A percentile compares a stretch with the other conserved stretches of the same genome.
phyloP scores from a whole-genome alignment of 331 rosid genomes.

The Quercus tomentella region DNA sequence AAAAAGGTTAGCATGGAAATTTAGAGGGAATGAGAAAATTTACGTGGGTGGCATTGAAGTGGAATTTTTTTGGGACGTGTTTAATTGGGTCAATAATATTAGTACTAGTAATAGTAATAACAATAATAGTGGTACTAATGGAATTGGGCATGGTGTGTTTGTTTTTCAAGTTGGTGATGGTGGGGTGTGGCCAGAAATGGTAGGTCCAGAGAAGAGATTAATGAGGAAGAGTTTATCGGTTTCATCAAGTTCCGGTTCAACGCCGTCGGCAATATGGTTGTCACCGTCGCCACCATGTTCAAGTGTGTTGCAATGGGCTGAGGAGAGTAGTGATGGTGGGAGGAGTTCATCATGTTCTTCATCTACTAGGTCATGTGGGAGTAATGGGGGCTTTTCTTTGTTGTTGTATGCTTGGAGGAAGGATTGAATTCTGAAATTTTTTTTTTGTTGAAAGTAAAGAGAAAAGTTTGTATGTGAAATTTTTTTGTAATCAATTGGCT shows the following conservation, averaged over 20 bases:
- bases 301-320: slow-evolving; percentile 75
- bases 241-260: slow-evolving; percentile 8
- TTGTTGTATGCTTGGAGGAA: slow-evolving; percentile 75
- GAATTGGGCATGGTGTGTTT: slow-evolving; percentile 58
- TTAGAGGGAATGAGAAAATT: slow-evolving; percentile 75
- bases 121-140: slow-evolving; percentile 19
- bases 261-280: slow-evolving; percentile 8
- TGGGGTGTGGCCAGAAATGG: slow-evolving; percentile 77
- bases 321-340: slow-evolving; percentile 73
- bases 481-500: neutral
- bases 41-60: slow-evolving; percentile 55
- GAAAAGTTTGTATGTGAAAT: neutral
- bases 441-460: neutral
- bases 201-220: slow-evolving; percentile 55
- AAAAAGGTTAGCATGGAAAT: slow-evolving; percentile 76
- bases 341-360: slow-evolving; percentile 85
- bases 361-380: slow-evolving; percentile 54
- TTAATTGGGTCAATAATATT: slow-evolving; percentile 50
- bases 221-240: slow-evolving; percentile 46
- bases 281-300: slow-evolving; percentile 45
- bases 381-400: slow-evolving; percentile 63
- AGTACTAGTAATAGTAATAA: slow-evolving; percentile 20
- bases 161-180: slow-evolving; percentile 75
- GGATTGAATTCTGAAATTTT: slow-evolving; percentile 17
- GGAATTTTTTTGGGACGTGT: slow-evolving; percentile 81